A percentile compares a stretch with the other conserved stretches of the same genome.
These are phyloP conservation scores for Ustilago sp. DNA, from an alignment of 1,284 basidiomycete species.

Conservation along the genomic window DNA sequence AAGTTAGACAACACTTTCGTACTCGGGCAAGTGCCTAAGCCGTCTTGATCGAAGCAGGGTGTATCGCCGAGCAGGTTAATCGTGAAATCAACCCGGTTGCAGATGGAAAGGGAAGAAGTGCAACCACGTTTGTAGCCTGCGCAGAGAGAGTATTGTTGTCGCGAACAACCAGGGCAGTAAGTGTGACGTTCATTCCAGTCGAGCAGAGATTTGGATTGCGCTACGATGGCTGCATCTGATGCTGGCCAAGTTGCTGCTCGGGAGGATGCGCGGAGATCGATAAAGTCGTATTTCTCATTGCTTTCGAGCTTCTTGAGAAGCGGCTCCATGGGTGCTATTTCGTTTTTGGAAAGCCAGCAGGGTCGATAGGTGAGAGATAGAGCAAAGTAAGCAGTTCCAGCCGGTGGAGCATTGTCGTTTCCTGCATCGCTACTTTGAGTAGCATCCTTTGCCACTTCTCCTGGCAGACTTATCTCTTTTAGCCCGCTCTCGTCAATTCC, in stretches of 20 bases:
- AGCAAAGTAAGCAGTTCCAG: slow-evolving; percentile 64
- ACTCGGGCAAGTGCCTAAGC: slow-evolving; percentile 42
- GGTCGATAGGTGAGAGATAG: slow-evolving; percentile 60
- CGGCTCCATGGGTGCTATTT: slow-evolving; percentile 23
- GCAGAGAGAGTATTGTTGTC: slow-evolving; percentile 86
- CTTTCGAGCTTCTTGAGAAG: slow-evolving; percentile 38
- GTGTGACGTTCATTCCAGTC: slow-evolving; percentile 71
- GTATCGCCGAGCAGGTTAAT: neutral
- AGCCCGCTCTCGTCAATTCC: slow-evolving; percentile 57
- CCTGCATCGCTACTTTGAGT: slow-evolving; percentile 12
- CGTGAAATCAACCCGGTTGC: neutral
- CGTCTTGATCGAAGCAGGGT: slow-evolving; percentile 14
- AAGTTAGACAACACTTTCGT: slow-evolving; percentile 58
- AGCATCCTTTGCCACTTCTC: slow-evolving; percentile 34
- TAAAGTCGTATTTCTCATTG: slow-evolving; percentile 54
- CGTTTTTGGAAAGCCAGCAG: slow-evolving; percentile 6
- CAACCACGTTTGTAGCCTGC: slow-evolving; percentile 95
- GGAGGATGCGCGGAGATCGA: slow-evolving; percentile 60
- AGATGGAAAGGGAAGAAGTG: slow-evolving; percentile 55
- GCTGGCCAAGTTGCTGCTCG: slow-evolving; percentile 45
- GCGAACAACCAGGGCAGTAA: slow-evolving; percentile 91
- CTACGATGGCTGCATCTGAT: slow-evolving; percentile 59
- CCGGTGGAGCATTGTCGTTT: slow-evolving; percentile 29
- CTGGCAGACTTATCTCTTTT: slow-evolving; percentile 32
- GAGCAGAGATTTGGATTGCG: slow-evolving; percentile 59